Conservation (phyloP, 768 basidiomycete species). For the Hericium rajendrae region DNA sequence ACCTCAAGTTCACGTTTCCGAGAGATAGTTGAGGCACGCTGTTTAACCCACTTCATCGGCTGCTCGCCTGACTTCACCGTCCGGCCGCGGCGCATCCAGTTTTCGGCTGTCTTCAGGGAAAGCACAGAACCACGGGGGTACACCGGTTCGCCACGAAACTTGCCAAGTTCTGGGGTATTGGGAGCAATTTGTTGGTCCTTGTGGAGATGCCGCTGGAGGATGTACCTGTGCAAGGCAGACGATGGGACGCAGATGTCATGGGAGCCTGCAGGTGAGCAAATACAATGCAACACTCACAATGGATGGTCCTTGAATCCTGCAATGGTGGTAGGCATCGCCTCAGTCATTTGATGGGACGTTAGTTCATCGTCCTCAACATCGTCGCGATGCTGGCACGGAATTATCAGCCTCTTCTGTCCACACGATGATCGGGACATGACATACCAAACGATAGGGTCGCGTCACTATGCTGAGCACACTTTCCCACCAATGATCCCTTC, state of each 20-base stretch:
- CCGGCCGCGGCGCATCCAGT: slow-evolving; percentile 88
- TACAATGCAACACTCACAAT: slow-evolving; percentile 38
- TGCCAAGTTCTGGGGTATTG: slow-evolving; percentile 63
- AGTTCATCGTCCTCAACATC: slow-evolving; percentile 90
- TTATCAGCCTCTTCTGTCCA: not conserved
- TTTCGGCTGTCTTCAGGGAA: slow-evolving; percentile 84
- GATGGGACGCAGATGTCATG: not conserved
- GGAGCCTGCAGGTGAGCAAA: not conserved
- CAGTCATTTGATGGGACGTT: slow-evolving; percentile 61
- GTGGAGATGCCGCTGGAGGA: slow-evolving; percentile 78
- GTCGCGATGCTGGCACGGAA: slow-evolving; percentile 63
- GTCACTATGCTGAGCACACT: slow-evolving; percentile 50
- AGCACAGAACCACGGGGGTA: slow-evolving; percentile 80
- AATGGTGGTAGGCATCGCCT: slow-evolving; percentile 89
- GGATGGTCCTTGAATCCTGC: slow-evolving; percentile 95
- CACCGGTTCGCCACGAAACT: slow-evolving; percentile 89
- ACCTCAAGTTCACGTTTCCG: slow-evolving; percentile 65
- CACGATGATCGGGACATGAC: not conserved
- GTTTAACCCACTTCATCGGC: slow-evolving; percentile 85
- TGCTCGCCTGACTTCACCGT: slow-evolving; percentile 63
- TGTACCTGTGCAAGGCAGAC: slow-evolving; percentile 44
- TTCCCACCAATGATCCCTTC: slow-evolving; percentile 81
- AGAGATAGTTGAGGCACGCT: slow-evolving; percentile 72
- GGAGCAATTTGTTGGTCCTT: slow-evolving; percentile 82
- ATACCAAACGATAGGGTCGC: slow-evolving; percentile 78